A percentile compares a stretch with the other conserved stretches of the same genome.
phyloP scores from a whole-genome alignment of 768 basidiomycete species.

The Collybiopsis confluens region DNA sequence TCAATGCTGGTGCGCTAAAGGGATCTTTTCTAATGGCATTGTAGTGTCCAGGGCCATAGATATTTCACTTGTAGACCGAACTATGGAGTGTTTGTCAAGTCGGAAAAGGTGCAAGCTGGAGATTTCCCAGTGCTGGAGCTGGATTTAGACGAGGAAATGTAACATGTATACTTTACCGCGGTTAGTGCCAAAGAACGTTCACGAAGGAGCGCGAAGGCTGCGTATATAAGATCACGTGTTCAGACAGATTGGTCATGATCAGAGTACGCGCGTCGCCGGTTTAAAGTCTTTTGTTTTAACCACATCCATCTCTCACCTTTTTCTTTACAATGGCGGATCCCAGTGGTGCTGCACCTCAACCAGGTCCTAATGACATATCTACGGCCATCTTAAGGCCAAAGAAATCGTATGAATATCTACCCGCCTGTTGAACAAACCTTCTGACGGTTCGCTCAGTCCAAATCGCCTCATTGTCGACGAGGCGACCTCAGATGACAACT shows the following conservation, averaged over 20 bases:
- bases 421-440: constrained; percentile 15
- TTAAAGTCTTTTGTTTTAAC: background rate
- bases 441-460: constrained; percentile 55
- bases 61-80: constrained; percentile 80
- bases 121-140: constrained; percentile 86
- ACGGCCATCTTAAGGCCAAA: constrained; percentile 96
- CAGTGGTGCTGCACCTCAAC: constrained; percentile 76
- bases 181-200: background rate
- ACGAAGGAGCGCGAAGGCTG: constrained; percentile 1
- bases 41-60: constrained; percentile 76
- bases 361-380: constrained; percentile 85
- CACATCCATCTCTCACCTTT: background rate
- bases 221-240: background rate
- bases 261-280: constrained; percentile 5
- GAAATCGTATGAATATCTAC: constrained; percentile 78
- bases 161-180: constrained; percentile 8
- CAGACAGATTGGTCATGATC: background rate
- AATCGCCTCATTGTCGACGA: constrained; percentile 98
- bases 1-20: too few species aligned
- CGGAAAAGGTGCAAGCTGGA: constrained; percentile 77
- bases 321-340: constrained; percentile 62
- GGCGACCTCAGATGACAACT: constrained; percentile 91
- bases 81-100: constrained; percentile 83
- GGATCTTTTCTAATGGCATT: background rate
- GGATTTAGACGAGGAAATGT: constrained; percentile 75